Base-by-base conservation (phyloP, 2,329 filamentous ascomycete species). In the Trichoderma simmonsii region DNA sequence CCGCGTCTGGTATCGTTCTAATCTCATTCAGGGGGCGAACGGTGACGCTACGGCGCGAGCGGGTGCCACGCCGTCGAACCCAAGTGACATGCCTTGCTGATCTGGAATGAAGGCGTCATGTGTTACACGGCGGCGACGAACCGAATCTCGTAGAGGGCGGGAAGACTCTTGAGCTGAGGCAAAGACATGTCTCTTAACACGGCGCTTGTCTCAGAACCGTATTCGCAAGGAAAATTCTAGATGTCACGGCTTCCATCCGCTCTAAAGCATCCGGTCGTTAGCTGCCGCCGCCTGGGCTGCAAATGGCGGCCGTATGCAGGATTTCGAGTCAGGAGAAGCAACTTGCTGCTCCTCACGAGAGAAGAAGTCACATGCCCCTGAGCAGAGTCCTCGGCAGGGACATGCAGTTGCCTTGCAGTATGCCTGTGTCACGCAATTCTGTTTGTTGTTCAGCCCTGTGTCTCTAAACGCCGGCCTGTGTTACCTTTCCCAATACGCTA, bases 91-190 rank as follows among this genome's bases (percentile, higher is more conserved):
- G 43, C 57, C 32, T 69, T 69, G 66, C 39, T 54, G 57, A 43
- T 69, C 56, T 48, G 36, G 28, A 48, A 61, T 69, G 56, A 48
- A 34, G n/a, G 36, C 67, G 57, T 54, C 67, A 70, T 62, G 54
- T 62, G 57, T 62, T 70, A 54, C 67, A 30, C 66, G 24, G 24
- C 39, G 28, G 15, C 43, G 39, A 54, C 39, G 67, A 62, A 36
- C 21, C 57, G 34, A n/a, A 34, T 9, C 15, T 32, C 36, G 28
- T 34, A 24, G 14, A 60, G 36, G n/a, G 11, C 18, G 14, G 6
- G n/a, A 4, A 4, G 8, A 43, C 28, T 32, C 28, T 61, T 39
- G 24, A 67, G 54, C 51, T 67, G 54, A 39, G 28, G 64, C 51
- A 67, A 24, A 67, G 34, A 59, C 64, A 59, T 43, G 43, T 59